Evolutionary conservation across 129 eudicot species (phyloP).

Genomic region (Escallonia herrerae): DNA sequence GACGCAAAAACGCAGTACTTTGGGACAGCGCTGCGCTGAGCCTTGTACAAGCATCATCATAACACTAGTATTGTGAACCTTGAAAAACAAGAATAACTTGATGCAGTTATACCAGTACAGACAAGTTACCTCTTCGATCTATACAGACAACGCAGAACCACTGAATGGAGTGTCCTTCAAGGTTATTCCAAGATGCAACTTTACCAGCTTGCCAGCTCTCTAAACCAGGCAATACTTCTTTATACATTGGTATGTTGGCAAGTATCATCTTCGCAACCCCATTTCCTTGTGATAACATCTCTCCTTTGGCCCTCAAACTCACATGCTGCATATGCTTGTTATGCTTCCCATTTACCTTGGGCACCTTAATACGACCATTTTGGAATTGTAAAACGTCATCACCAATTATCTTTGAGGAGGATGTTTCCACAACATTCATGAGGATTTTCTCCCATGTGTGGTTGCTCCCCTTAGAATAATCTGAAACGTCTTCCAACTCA

Average conservation of each 20-base stretch:
- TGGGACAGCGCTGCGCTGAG: too few relatives aligned
- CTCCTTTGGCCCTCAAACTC: slow-evolving; percentile 56
- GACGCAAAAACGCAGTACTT: too few relatives aligned
- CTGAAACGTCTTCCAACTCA: slow-evolving; percentile 44
- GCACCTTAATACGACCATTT: slow-evolving; percentile 37
- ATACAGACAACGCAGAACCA: slow-evolving; percentile 82
- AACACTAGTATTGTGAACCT: too few relatives aligned
- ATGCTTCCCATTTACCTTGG: slow-evolving; percentile 81
- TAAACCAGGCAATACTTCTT: slow-evolving; percentile 68
- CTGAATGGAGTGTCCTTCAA: slow-evolving; percentile 80
- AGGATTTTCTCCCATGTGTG: slow-evolving; percentile 62
- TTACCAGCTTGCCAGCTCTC: slow-evolving; percentile 80
- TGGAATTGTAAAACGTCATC: slow-evolving; percentile 52
- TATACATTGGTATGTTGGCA: slow-evolving; percentile 59
- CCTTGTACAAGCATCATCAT: too few relatives aligned
- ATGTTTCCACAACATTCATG: slow-evolving; percentile 35
- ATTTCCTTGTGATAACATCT: slow-evolving; percentile 46
- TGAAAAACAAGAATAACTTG: too few relatives aligned
- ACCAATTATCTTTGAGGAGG: slow-evolving; percentile 41
- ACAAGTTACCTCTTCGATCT: slow-evolving; percentile 69
- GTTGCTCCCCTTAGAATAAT: slow-evolving; percentile 45
- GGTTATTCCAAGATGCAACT: slow-evolving; percentile 72
- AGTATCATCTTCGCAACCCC: slow-evolving; percentile 62
- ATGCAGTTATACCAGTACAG: too few relatives aligned
- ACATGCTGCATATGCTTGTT: slow-evolving; percentile 56